Evolutionary conservation across 257 asterid species (phyloP).

Genomic region (Vinca minor): DNA sequence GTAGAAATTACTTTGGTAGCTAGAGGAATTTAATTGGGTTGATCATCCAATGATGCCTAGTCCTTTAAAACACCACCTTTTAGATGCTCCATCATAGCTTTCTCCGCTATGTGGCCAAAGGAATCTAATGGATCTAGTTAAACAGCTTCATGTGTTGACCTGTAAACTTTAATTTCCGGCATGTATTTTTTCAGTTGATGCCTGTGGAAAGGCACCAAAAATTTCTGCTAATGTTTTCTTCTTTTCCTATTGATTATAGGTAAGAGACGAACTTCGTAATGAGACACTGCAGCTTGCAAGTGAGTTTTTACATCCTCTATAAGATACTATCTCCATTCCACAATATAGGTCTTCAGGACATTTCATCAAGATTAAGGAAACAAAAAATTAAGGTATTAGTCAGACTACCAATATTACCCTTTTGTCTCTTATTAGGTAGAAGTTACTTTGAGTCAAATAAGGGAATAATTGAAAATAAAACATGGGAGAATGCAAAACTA

Average conservation of each 20-base stretch:
- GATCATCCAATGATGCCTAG: neutral
- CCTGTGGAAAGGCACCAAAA: conserved; percentile 9
- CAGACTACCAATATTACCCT: too few relatives aligned
- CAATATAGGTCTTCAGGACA: too few relatives aligned
- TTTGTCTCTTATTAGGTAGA: too few relatives aligned
- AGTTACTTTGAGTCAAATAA: too few relatives aligned
- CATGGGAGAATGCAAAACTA: too few relatives aligned
- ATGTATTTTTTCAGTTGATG: conserved; percentile 1
- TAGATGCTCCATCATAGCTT: neutral
- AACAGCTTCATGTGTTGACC: neutral
- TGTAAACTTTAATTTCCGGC: too few relatives aligned
- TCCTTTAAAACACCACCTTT: too few relatives aligned
- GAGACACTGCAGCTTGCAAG: conserved; percentile 93
- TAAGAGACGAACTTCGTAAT: conserved; percentile 68
- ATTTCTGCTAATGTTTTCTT: conserved; percentile 14
- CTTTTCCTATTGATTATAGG: conserved; percentile 37
- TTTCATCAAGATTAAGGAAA: too few relatives aligned
- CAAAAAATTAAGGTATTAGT: too few relatives aligned
- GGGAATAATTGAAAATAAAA: too few relatives aligned
- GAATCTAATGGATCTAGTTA: neutral
- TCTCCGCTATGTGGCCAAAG: neutral
- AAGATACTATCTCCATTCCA: neutral
- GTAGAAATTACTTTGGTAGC: neutral
- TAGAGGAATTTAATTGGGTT: neutral
- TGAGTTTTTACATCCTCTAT: conserved; percentile 50